Percentiles rank a stretch among this genome's conserved stretches.
Evolutionary conservation across 768 basidiomycete genomes (phyloP).

Genomic region (Lenzites betulinus): DNA sequence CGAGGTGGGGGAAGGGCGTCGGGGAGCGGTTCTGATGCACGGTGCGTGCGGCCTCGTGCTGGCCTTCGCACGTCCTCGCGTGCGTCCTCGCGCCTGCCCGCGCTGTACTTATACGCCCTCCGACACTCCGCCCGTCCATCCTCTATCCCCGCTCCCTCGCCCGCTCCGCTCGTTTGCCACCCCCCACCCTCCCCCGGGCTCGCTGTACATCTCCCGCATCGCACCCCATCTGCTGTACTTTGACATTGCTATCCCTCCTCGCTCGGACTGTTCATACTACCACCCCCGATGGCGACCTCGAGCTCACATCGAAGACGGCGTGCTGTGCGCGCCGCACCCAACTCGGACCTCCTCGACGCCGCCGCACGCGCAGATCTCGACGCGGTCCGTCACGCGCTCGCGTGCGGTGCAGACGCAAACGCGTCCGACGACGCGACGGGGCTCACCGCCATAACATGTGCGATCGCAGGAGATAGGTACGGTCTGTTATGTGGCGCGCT

Average conservation of each 20-base stretch:
- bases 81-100: background rate
- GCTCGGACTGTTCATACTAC: background rate
- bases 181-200: constrained; percentile 4
- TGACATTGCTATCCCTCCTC: background rate
- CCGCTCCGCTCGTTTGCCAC: constrained; percentile 3
- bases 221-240: constrained; percentile 1
- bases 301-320: constrained; percentile 5
- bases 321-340: constrained; percentile 18
- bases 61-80: constrained; percentile 10
- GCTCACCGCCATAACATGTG: constrained; percentile 65
- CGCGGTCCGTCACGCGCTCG: constrained; percentile 54
- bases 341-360: constrained; percentile 36
- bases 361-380: constrained; percentile 58
- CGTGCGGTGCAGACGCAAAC: constrained; percentile 68
- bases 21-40: constrained; percentile 19
- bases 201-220: background rate
- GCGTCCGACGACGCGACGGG: constrained; percentile 56
- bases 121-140: background rate
- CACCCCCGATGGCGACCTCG: constrained; percentile 9
- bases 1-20: constrained; percentile 11
- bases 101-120: constrained; percentile 15
- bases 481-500: constrained; percentile 1
- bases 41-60: constrained; percentile 23
- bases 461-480: constrained; percentile 72
- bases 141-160: constrained; percentile 19